These are phyloP conservation scores for Aurantiochytrium sp. DNA, from an alignment of 108 stramenopile genomes.

Conservation along the genomic window DNA sequence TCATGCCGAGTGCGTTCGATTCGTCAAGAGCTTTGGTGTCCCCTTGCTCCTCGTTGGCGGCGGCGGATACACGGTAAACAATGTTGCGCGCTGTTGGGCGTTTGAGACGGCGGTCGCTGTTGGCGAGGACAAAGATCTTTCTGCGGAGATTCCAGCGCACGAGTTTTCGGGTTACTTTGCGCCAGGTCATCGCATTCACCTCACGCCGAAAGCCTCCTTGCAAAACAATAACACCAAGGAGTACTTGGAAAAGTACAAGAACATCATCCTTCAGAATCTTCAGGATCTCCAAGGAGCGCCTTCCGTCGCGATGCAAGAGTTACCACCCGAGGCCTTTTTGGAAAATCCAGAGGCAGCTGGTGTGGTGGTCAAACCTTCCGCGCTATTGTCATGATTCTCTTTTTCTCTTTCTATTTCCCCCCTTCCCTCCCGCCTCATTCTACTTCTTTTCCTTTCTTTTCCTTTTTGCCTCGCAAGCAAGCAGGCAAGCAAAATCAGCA, in stretches of 20 bases:
- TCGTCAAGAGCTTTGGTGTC: slow-evolving; percentile 79
- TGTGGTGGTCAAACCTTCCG: not conserved
- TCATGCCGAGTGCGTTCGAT: slow-evolving; percentile 77
- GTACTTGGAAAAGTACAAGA: slow-evolving; percentile 44
- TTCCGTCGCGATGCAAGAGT: not conserved
- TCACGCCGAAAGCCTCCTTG: slow-evolving; percentile 62
- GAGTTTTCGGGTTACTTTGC: slow-evolving; percentile 99
- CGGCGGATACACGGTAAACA: slow-evolving; percentile 97
- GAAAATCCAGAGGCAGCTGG: not conserved
- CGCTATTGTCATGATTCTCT: not conserved
- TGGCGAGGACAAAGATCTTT: slow-evolving; percentile 59
- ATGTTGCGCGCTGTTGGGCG: slow-evolving; percentile 93
- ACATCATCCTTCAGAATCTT: slow-evolving; percentile 68
- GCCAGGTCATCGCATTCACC: slow-evolving; percentile 91
- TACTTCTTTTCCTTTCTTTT: not conserved
- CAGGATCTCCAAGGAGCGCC: slow-evolving; percentile 19
- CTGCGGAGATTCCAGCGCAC: slow-evolving; percentile 93
- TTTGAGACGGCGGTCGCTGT: slow-evolving; percentile 82
- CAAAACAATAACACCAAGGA: slow-evolving; percentile 76
- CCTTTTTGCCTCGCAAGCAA: no score
- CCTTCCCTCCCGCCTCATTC: not conserved
- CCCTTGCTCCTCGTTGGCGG: slow-evolving; percentile 94
- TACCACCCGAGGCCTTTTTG: not conserved
- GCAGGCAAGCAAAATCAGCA: no score
- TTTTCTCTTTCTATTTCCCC: not conserved